A percentile compares a stretch with the other conserved stretches of the same genome.
Evolutionary conservation across 208 protist species (phyloP).

Genomic region (Crithidia expoeki): DNA sequence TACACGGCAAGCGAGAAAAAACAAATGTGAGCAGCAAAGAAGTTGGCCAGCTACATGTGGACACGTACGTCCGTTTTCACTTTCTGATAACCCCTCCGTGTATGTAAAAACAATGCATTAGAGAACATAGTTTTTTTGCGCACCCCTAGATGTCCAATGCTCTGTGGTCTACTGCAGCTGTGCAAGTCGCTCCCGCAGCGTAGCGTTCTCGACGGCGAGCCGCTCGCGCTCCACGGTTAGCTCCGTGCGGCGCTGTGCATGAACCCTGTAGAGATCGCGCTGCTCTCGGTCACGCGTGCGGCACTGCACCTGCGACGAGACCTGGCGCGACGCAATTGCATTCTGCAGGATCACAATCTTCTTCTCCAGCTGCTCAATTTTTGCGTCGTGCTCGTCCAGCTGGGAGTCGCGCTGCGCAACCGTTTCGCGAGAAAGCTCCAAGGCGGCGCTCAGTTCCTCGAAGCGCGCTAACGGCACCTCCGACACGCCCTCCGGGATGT

Average conservation of each 20-base stretch:
- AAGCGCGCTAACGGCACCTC: slow-evolving; percentile 77
- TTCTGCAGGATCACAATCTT: slow-evolving; percentile 76
- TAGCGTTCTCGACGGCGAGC: slow-evolving; percentile 55
- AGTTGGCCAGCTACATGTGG: not conserved
- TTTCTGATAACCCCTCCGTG: too few relatives aligned
- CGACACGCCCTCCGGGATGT: slow-evolving; percentile 50
- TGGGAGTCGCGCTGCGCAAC: slow-evolving; percentile 70
- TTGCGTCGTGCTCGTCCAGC: slow-evolving; percentile 70
- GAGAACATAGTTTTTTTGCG: not conserved
- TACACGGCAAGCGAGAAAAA: not conserved
- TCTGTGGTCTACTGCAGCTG: slow-evolving; percentile 14
- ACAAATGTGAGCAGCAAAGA: not conserved
- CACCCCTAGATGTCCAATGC: not conserved
- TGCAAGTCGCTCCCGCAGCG: slow-evolving; percentile 29
- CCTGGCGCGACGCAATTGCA: slow-evolving; percentile 65
- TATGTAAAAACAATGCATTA: not conserved
- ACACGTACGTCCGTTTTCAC: too few relatives aligned
- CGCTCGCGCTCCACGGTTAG: slow-evolving; percentile 58
- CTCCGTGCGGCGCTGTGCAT: slow-evolving; percentile 32
- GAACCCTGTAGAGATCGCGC: slow-evolving; percentile 46
- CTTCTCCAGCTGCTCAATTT: slow-evolving; percentile 74
- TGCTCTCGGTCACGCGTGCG: slow-evolving; percentile 55
- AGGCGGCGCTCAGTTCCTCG: slow-evolving; percentile 62
- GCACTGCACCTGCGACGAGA: slow-evolving; percentile 55
- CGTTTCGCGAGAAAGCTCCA: slow-evolving; percentile 67